A percentile compares a stretch with the other conserved stretches of the same genome.
phyloP scores from a whole-genome alignment of 257 asterid species.

The Cinchona pubescens region DNA sequence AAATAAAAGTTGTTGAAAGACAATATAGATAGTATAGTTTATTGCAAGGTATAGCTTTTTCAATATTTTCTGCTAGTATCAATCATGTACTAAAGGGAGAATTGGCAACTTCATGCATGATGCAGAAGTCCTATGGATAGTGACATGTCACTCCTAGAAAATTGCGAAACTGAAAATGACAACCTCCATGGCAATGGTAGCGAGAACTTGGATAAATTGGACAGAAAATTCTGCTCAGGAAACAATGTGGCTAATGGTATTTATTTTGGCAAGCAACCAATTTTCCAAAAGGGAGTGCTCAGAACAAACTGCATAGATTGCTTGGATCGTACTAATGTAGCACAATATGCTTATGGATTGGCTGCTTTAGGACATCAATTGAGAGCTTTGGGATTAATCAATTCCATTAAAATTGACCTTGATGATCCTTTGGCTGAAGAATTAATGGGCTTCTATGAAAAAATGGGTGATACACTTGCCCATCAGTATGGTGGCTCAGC shows the following conservation, averaged over 20 bases:
- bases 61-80: conserved; percentile 10
- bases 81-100: conserved; percentile 7
- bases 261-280: conserved; percentile 52
- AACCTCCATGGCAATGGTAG: conserved; percentile 46
- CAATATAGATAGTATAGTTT: no score
- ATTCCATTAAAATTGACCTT: conserved; percentile 66
- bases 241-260: conserved; percentile 32
- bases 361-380: conserved; percentile 92
- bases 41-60: not conserved
- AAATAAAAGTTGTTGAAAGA: no score
- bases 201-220: conserved; percentile 45
- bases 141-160: conserved; percentile 36
- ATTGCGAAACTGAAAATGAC: conserved; percentile 40
- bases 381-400: conserved; percentile 61
- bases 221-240: conserved; percentile 41
- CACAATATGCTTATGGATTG: conserved; percentile 95
- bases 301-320: conserved; percentile 98
- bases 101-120: conserved; percentile 15
- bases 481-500: conserved; percentile 99
- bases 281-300: conserved; percentile 82
- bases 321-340: conserved; percentile 97
- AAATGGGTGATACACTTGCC: conserved; percentile 99
- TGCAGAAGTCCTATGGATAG: conserved; percentile 49
- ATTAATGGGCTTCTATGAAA: conserved; percentile 86
- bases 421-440: conserved; percentile 97